Base-by-base conservation (phyloP, 2,329 filamentous ascomycete genomes). In the Cylindrodendrum hubeiense region DNA sequence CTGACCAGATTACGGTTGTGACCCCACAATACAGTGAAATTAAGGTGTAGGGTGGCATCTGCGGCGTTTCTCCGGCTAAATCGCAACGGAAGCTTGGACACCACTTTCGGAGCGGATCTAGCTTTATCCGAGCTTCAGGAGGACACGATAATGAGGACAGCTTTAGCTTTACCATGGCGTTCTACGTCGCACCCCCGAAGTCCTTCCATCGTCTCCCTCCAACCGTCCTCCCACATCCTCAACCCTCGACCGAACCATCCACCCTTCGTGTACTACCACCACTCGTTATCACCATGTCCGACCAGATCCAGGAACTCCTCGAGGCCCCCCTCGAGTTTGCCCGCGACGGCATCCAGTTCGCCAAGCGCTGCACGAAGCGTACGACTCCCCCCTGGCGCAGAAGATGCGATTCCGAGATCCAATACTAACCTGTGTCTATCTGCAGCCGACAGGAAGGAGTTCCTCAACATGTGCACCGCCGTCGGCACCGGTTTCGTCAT, bases 401-500 rank as follows among this genome's bases (percentile, higher is more conserved):
- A 21, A 21, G 26, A 50, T 44, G 50, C 53, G 61, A 47, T 26
- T 43, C 15, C 19, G 46, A 34, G 37, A 34, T 50, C 37, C 26
- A 19, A 59, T 47, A 59, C 59, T 64, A 41, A 67, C 64, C 46
- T 34, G 0, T 9, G 43, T 19, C 28, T 43, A 17, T 33, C 30
- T 39, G 39, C 56, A 82, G 81, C 81, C 60, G 81, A 84, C 58
- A 76, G 79, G 69, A 78, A 80, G 68, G 82, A 84, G 72, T 84
- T 83, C 67, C 73, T 82, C 58, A 79, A 80, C 69, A 78, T 84
- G 61, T 83, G 80, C 76, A 83, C 85, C 81, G 90, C 90, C 66
- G 90, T 92, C 67, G 90, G 89, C 63, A 86, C 91, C 68, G 90
- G 90, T 65, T 92, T 92, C 81, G 79, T 92, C 68, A 86, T 91